phyloP scores from a whole-genome alignment of 1,284 basidiomycete genomes.

The Rhodotorula sp. region DNA sequence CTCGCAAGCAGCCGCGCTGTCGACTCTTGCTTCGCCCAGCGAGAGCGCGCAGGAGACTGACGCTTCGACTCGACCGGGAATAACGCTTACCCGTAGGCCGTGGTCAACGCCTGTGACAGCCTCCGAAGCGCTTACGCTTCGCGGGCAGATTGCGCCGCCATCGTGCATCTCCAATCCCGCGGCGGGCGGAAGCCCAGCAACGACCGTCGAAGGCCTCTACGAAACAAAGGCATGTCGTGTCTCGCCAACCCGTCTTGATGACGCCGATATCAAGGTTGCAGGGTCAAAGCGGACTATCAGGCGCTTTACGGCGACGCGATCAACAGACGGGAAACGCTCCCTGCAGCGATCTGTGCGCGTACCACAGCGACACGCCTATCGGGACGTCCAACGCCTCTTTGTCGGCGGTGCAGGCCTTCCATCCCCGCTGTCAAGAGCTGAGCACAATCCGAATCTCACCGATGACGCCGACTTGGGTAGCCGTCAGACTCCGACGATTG shows the following conservation, averaged over 20 bases:
- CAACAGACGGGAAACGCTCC: background rate
- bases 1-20: slow-evolving; percentile 54
- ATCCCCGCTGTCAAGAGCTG: background rate
- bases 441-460: slow-evolving; percentile 1
- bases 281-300: no score
- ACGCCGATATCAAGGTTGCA: no score
- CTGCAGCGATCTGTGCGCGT: slow-evolving; percentile 2
- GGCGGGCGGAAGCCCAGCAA: background rate
- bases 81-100: background rate
- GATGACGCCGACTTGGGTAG: slow-evolving; percentile 34
- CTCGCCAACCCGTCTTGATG: background rate
- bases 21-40: slow-evolving; percentile 35
- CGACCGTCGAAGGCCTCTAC: no score
- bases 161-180: background rate
- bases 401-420: background rate
- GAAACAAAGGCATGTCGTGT: no score
- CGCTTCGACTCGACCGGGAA: no score
- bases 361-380: slow-evolving; percentile 11
- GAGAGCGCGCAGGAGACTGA: background rate
- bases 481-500: slow-evolving; percentile 53
- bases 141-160: background rate
- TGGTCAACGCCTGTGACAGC: slow-evolving; percentile 10
- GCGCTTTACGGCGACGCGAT: no score
- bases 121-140: background rate
- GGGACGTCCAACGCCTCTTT: slow-evolving; percentile 9